Conservation (phyloP, 257 asterid species). For the Fraxinus quadrangulata region DNA sequence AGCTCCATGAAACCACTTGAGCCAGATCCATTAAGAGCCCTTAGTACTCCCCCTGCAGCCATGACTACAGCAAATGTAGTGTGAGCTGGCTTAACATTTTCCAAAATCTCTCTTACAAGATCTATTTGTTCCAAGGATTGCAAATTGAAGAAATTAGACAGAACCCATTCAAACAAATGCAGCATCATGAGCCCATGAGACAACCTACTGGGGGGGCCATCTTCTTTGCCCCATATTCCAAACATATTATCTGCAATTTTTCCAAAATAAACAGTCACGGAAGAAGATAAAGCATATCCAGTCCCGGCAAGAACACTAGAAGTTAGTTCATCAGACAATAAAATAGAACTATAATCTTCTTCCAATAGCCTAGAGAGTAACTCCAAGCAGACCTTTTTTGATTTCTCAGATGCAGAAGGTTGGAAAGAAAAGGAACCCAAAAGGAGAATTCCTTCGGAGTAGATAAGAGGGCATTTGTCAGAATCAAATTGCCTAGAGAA, state of each 20-base stretch:
- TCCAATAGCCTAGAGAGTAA: slow-evolving; percentile 61
- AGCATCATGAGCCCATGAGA: slow-evolving; percentile 76
- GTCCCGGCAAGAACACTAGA: slow-evolving; percentile 69
- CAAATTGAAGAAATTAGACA: slow-evolving; percentile 51
- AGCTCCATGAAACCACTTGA: slow-evolving; percentile 51
- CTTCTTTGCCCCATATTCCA: slow-evolving; percentile 61
- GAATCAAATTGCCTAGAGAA: slow-evolving; percentile 43
- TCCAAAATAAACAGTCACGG: slow-evolving; percentile 42
- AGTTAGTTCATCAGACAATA: slow-evolving; percentile 52
- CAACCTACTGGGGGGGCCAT: slow-evolving; percentile 50
- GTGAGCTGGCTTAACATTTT: slow-evolving; percentile 43
- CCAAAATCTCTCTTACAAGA: slow-evolving; percentile 47
- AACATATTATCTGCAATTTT: slow-evolving; percentile 54
- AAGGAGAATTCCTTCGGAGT: slow-evolving; percentile 79
- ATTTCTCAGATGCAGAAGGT: slow-evolving; percentile 58
- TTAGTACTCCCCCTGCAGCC: slow-evolving; percentile 80
- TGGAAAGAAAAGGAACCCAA: slow-evolving; percentile 73
- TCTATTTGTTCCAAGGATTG: slow-evolving; percentile 57
- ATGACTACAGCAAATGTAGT: slow-evolving; percentile 66
- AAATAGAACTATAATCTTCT: slow-evolving; percentile 45
- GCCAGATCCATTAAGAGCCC: slow-evolving; percentile 69
- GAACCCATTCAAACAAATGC: slow-evolving; percentile 86
- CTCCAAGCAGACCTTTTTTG: slow-evolving; percentile 65
- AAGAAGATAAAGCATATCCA: slow-evolving; percentile 81
- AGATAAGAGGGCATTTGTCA: slow-evolving; percentile 43